Conservation (phyloP, 1,139 yeast genomes). For the Debaryomyces coudertii region DNA sequence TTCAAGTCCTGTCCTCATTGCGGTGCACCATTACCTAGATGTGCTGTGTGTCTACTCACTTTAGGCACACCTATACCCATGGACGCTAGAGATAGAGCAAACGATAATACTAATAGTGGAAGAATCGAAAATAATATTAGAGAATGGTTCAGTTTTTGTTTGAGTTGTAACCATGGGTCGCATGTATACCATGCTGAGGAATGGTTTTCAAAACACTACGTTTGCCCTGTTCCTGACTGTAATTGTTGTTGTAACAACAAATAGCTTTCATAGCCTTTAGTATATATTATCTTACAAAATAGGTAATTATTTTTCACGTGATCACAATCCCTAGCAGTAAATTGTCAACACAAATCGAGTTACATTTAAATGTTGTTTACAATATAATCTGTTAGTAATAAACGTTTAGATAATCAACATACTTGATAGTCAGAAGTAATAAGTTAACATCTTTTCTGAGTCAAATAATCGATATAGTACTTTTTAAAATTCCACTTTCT, state of each 20-base stretch:
- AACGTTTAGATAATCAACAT: not conserved
- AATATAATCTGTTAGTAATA: not conserved
- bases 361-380: not conserved
- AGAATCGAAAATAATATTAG: conserved; percentile 45
- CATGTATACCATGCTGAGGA: conserved; percentile 95
- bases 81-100: conserved; percentile 26
- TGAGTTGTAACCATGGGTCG: conserved; percentile 89
- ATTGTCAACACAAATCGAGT: conserved; percentile 15
- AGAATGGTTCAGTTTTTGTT: conserved; percentile 88
- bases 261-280: conserved; percentile 16
- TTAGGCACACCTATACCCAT: conserved; percentile 71
- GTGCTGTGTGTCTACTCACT: conserved; percentile 84
- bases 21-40: conserved; percentile 86
- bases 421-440: not conserved
- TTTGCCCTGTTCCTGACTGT: conserved; percentile 96
- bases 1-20: conserved; percentile 74
- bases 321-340: conserved; percentile 6
- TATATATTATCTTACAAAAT: not conserved
- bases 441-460: not conserved
- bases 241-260: conserved; percentile 73
- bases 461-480: not conserved
- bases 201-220: conserved; percentile 86
- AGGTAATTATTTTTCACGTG: conserved; percentile 4
- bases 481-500: not conserved
- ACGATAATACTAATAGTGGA: conserved; percentile 19